Percentiles rank a stretch among this genome's conserved stretches.
phyloP scores from a whole-genome alignment of 352 stramenopile species.

The Phytopythium vexans region DNA sequence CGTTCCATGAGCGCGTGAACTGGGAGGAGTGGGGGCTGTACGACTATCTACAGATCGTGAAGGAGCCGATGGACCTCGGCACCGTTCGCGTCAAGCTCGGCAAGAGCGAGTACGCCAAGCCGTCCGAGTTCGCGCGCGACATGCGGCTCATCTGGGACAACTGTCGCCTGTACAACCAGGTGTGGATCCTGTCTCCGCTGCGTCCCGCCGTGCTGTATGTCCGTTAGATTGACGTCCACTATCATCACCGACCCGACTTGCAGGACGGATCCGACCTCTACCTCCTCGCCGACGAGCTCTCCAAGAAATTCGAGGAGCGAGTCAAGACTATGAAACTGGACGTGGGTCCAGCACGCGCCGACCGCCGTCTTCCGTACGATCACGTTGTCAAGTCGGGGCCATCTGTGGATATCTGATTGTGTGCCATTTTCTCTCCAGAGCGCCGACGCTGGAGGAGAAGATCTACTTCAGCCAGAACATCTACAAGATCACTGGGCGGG shows the following conservation, averaged over 20 bases:
- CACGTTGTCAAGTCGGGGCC: background rate
- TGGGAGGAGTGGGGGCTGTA: slow-evolving; percentile 89
- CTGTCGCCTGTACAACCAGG: slow-evolving; percentile 85
- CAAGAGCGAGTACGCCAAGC: slow-evolving; percentile 86
- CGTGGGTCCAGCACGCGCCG: slow-evolving; percentile 54
- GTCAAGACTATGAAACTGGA: slow-evolving; percentile 83
- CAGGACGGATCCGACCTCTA: slow-evolving; percentile 88
- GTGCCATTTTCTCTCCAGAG: slow-evolving; percentile 24
- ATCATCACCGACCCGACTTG: background rate
- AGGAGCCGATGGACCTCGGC: slow-evolving; percentile 90
- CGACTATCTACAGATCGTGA: slow-evolving; percentile 90
- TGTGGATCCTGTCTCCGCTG: background rate
- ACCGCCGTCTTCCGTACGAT: slow-evolving; percentile 70
- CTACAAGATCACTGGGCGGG: slow-evolving; percentile 79
- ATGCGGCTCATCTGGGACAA: slow-evolving; percentile 87
- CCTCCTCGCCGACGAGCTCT: slow-evolving; percentile 74
- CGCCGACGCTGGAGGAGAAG: slow-evolving; percentile 80
- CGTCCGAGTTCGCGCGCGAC: slow-evolving; percentile 76
- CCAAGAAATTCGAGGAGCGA: slow-evolving; percentile 87
- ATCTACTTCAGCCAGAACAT: slow-evolving; percentile 88
- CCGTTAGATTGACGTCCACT: background rate
- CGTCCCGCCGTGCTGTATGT: background rate
- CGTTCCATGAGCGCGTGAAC: slow-evolving; percentile 85
- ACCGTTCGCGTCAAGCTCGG: slow-evolving; percentile 77
- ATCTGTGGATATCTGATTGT: slow-evolving; percentile 5